Evolutionary conservation across 2,329 filamentous ascomycete genomes (phyloP), one percentile per base, ranked within the genome.

Genomic region (Claviceps sp.): DNA sequence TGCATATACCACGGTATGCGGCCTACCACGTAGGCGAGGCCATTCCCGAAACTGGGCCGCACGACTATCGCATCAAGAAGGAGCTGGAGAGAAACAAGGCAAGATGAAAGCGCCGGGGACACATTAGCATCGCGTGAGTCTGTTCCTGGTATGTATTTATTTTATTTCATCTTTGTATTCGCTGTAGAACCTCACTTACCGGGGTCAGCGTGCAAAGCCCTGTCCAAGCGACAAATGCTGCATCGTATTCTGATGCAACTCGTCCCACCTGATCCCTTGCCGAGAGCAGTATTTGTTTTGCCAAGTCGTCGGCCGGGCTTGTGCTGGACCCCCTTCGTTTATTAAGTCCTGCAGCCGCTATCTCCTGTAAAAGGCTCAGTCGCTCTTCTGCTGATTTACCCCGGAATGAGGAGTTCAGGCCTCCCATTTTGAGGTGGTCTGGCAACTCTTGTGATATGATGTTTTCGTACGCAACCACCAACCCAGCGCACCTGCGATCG

Each of bases 141-240:
- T 22, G 3, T 37, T 8, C 1, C 9, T 11, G 30, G 30, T 43
- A 4, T 43, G 24, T 42, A 8, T 8, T 2, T 20, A 26, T 24
- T 24, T 38, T 42, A 16, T 20, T 40, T 24, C 5, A 11, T 20
- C 26, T 40, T 50, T 34, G 22, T 7, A 13, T n/a, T 18, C 38
- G 37, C n/a, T 41, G 41, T 1, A 40, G 8, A 7, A 9, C 8
- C 24, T 6, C 13, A 52, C 62, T 37, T 61, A 69, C 67, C 50
- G 67, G 67, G 26, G 67, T 69, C 51, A 69, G 52, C 20, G 63
- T 66, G 54, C 64, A 68, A 30, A 69, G 58, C 13, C 67, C 67
- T 4, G 65, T 59, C 66, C 65, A 69, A 24, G 66, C 65, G 4
- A 68, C 54, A 8, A 62, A 60, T 6, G 64, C 58, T 4, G 62